A percentile compares a stretch with the other conserved stretches of the same genome.
These are phyloP conservation scores for Globisporangium cederbergense DNA, from an alignment of 352 stramenopile genomes.

Conservation along the genomic window DNA sequence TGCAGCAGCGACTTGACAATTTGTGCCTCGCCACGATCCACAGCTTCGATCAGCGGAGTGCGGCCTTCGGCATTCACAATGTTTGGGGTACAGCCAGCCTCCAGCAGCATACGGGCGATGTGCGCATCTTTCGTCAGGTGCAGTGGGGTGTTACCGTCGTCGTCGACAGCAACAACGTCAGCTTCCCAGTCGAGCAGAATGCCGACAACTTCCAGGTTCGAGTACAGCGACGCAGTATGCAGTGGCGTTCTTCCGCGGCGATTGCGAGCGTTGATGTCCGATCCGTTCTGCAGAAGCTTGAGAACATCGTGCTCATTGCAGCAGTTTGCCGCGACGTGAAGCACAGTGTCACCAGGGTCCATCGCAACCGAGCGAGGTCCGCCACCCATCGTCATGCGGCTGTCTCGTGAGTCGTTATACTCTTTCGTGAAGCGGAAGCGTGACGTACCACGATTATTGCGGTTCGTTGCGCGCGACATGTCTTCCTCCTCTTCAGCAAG, in stretches of 20 bases:
- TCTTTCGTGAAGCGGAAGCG: constrained; percentile 85
- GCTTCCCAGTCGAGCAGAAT: constrained; percentile 83
- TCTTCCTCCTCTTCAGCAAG: constrained; percentile 13
- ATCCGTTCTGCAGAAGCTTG: constrained; percentile 84
- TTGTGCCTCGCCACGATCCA: constrained; percentile 66
- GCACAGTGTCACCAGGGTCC: constrained; percentile 82
- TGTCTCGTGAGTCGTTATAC: constrained; percentile 49
- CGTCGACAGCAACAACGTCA: constrained; percentile 72
- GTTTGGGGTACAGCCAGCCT: constrained; percentile 79
- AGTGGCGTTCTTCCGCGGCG: constrained; percentile 72
- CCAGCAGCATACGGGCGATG: constrained; percentile 76
- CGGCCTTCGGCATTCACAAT: constrained; percentile 80
- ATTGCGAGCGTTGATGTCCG: constrained; percentile 83
- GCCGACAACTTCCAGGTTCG: constrained; percentile 77
- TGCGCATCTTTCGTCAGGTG: constrained; percentile 78
- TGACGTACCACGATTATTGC: constrained; percentile 41
- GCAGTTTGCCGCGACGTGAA: constrained; percentile 85
- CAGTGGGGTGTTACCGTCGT: constrained; percentile 82
- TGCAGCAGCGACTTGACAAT: constrained; percentile 78
- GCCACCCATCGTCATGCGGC: constrained; percentile 32
- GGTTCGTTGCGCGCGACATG: constrained; percentile 17
- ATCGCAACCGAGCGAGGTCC: constrained; percentile 75
- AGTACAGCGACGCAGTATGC: constrained; percentile 78
- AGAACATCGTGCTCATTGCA: constrained; percentile 85
- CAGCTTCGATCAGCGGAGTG: constrained; percentile 74